These are phyloP conservation scores for Candida argentea DNA, from an alignment of 805 yeast species.

Conservation along the genomic window DNA sequence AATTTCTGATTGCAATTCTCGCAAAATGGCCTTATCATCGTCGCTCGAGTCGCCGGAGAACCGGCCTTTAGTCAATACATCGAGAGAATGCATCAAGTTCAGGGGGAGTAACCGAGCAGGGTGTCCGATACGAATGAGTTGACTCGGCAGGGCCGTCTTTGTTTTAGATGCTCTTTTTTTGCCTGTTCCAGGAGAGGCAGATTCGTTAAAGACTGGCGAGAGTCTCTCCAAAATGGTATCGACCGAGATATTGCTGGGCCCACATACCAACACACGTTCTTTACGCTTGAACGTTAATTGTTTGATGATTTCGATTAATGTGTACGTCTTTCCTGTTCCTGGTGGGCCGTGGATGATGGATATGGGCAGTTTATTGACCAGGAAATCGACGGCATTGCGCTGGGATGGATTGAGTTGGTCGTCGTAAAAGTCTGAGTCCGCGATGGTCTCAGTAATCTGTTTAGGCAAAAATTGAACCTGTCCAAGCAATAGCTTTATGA, in stretches of 20 bases:
- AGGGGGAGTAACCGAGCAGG: conserved; percentile 72
- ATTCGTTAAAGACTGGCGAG: conserved; percentile 18
- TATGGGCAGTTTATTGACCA: conserved; percentile 46
- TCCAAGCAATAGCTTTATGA: conserved; percentile 40
- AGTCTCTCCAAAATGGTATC: conserved; percentile 84
- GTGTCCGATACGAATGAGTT: conserved; percentile 81
- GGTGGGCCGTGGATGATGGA: conserved; percentile 71
- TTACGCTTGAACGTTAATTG: conserved; percentile 44
- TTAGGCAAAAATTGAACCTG: conserved; percentile 18
- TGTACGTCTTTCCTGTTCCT: conserved; percentile 77
- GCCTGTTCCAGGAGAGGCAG: too few relatives aligned
- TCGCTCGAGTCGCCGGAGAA: conserved; percentile 34
- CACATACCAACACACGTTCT: conserved; percentile 71
- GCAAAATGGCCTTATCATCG: conserved; percentile 37
- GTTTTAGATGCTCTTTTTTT: conserved; percentile 21
- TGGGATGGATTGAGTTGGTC: conserved; percentile 57
- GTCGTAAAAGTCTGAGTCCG: conserved; percentile 28
- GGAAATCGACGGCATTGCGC: conserved; percentile 56
- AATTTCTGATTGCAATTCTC: conserved; percentile 65
- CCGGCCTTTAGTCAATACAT: conserved; percentile 50
- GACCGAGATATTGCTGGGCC: conserved; percentile 88
- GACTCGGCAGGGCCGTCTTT: conserved; percentile 22
- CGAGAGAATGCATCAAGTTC: conserved; percentile 65
- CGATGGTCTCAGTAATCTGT: not conserved
- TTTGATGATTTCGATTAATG: conserved; percentile 69